These are phyloP conservation scores for Durio zibethinus DNA, from an alignment of 345 rosid genomes.

Conservation along the genomic window DNA sequence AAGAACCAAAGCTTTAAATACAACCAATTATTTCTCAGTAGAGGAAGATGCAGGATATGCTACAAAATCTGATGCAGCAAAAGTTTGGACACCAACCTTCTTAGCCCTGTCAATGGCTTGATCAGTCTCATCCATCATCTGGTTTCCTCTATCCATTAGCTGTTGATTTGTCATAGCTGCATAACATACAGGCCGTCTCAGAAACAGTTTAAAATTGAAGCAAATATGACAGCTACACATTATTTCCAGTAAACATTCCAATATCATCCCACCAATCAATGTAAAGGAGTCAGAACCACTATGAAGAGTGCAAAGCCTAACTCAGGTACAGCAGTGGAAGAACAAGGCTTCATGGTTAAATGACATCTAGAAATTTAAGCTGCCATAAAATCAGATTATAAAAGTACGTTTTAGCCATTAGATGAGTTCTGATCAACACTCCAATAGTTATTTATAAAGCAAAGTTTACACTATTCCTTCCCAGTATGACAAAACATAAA, in stretches of 20 bases:
- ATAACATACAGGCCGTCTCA: conserved; percentile 17
- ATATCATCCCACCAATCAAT: neutral
- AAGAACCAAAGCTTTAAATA: neutral
- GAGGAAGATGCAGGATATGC: conserved; percentile 6
- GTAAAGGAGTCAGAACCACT: neutral
- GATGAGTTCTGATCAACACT: neutral
- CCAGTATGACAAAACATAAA: neutral
- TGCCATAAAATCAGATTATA: neutral
- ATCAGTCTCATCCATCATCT: conserved; percentile 93
- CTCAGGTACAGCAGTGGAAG: neutral
- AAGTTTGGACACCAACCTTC: conserved; percentile 40
- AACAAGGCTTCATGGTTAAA: neutral
- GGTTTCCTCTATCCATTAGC: conserved; percentile 64
- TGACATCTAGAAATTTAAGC: neutral
- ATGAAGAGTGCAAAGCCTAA: neutral
- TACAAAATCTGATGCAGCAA: neutral
- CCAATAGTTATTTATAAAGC: neutral
- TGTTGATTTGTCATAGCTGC: conserved; percentile 89
- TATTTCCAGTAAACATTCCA: neutral
- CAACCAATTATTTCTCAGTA: neutral
- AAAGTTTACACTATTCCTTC: neutral
- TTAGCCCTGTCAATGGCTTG: conserved; percentile 87
- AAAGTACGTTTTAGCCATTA: neutral
- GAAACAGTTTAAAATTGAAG: conserved; percentile 9
- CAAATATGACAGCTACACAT: neutral